Conservation (phyloP, 2,329 filamentous ascomycete species). For the Penicillium corylophilum region DNA sequence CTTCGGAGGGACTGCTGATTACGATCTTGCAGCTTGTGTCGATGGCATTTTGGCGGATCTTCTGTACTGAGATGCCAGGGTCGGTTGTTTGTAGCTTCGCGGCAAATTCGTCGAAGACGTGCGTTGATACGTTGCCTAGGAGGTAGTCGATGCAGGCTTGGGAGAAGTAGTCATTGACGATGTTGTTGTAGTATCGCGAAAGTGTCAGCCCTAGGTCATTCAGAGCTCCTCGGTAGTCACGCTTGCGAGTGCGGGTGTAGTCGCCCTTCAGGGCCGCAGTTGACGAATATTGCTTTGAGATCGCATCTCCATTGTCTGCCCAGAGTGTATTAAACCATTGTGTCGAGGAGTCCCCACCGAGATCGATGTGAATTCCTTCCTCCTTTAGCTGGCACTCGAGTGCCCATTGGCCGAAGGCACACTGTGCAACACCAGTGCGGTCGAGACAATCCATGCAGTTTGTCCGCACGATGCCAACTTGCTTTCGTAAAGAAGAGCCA, state of each 20-base stretch:
- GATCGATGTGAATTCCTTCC: constrained; percentile 72
- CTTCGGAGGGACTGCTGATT: constrained; percentile 77
- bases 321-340: constrained; percentile 95
- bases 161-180: constrained; percentile 96
- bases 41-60: constrained; percentile 83
- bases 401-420: constrained; percentile 79
- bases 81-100: constrained; percentile 90
- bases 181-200: constrained; percentile 73
- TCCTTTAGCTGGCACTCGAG: constrained; percentile 75
- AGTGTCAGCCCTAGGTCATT: constrained; percentile 89
- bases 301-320: constrained; percentile 96
- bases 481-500: constrained; percentile 47
- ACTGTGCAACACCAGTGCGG: constrained; percentile 93
- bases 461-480: constrained; percentile 79
- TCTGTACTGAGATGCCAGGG: constrained; percentile 80
- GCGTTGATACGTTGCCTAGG: constrained; percentile 78
- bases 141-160: constrained; percentile 94
- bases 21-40: constrained; percentile 85
- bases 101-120: constrained; percentile 92
- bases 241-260: constrained; percentile 86
- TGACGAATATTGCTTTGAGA: constrained; percentile 93
- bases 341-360: constrained; percentile 74
- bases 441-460: constrained; percentile 99
- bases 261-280: constrained; percentile 96
- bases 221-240: constrained; percentile 85